Conservation (phyloP, 73 alveolate species). For the Paramecium tetraurelia region DNA sequence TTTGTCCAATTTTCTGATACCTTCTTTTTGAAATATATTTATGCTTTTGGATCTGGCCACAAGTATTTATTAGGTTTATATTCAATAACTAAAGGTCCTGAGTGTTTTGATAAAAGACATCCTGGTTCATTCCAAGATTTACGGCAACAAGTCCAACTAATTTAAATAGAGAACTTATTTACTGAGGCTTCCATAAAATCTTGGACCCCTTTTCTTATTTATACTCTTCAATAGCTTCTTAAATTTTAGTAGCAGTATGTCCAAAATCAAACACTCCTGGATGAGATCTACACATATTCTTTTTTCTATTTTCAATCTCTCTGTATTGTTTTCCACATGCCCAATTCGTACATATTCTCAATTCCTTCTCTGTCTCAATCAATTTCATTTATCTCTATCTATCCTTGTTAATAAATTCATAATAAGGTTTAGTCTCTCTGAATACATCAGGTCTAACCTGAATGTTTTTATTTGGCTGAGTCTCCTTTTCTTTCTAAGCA, state of each 20-base stretch:
- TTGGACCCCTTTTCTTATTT: conserved; percentile 72
- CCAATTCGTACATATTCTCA: conserved; percentile 89
- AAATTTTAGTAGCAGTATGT: conserved; percentile 82
- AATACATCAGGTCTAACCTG: conserved; percentile 69
- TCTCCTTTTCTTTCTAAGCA: conserved; percentile 59
- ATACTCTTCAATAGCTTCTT: conserved; percentile 71
- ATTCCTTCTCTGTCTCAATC: conserved; percentile 76
- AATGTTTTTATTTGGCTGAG: not conserved
- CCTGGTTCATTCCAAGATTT: conserved; percentile 93
- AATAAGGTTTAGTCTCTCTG: conserved; percentile 68
- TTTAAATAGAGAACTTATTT: conserved; percentile 76
- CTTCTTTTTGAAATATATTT: conserved; percentile 79
- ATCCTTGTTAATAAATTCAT: conserved; percentile 69
- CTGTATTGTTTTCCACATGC: conserved; percentile 89
- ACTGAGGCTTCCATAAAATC: conserved; percentile 90
- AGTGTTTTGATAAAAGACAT: conserved; percentile 85
- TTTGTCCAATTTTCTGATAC: conserved; percentile 83
- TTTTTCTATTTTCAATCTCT: conserved; percentile 63
- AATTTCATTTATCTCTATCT: conserved; percentile 64
- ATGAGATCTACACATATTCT: conserved; percentile 92
- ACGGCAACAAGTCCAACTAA: conserved; percentile 99
- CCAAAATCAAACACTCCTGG: conserved; percentile 99
- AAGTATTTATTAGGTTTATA: conserved; percentile 72
- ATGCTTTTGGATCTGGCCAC: conserved; percentile 96
- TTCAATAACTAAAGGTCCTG: conserved; percentile 84